A percentile compares a stretch with the other conserved stretches of the same genome.
Conservation (phyloP, 2,329 filamentous ascomycete species). For the Colletotrichum brevisporum region DNA sequence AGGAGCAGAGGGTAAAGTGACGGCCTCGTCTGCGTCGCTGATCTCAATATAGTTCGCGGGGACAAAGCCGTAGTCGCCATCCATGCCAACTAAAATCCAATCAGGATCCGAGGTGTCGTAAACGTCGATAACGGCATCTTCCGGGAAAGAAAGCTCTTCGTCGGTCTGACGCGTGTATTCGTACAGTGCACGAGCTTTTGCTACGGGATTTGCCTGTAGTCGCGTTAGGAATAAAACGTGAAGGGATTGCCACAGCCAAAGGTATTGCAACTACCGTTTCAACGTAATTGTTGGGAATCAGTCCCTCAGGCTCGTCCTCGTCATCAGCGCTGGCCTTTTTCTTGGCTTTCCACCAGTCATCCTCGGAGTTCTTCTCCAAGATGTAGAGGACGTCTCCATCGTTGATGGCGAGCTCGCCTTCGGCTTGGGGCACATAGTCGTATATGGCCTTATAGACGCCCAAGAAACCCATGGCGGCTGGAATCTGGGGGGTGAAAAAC, state of each 20-base stretch:
- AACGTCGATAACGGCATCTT: conserved; percentile 86
- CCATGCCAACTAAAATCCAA: conserved; percentile 92
- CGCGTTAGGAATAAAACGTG: background rate
- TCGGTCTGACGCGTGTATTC: conserved; percentile 98
- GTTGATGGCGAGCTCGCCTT: conserved; percentile 85
- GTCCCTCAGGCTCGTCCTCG: conserved; percentile 89
- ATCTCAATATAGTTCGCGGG: conserved; percentile 96
- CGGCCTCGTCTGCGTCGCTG: conserved; percentile 57
- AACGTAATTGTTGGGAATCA: conserved; percentile 96
- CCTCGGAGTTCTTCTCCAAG: conserved; percentile 82
- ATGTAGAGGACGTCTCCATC: conserved; percentile 93
- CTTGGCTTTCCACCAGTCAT: conserved; percentile 97
- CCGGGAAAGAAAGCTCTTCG: conserved; percentile 95
- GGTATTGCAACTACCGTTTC: conserved; percentile 75
- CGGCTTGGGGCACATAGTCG: conserved; percentile 90
- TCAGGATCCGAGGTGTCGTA: conserved; percentile 94
- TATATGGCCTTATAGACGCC: conserved; percentile 93
- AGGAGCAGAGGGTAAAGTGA: conserved; percentile 52
- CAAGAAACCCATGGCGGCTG: conserved; percentile 83
- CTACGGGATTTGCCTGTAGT: conserved; percentile 68
- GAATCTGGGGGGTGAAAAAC: background rate
- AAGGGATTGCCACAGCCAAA: background rate
- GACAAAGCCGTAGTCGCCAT: conserved; percentile 92
- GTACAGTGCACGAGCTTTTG: conserved; percentile 90
- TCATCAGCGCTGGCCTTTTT: conserved; percentile 88